Evolutionary conservation across 192 early-diverging fungal genomes (phyloP).

Genomic region (Entophlyctis luteolus): DNA sequence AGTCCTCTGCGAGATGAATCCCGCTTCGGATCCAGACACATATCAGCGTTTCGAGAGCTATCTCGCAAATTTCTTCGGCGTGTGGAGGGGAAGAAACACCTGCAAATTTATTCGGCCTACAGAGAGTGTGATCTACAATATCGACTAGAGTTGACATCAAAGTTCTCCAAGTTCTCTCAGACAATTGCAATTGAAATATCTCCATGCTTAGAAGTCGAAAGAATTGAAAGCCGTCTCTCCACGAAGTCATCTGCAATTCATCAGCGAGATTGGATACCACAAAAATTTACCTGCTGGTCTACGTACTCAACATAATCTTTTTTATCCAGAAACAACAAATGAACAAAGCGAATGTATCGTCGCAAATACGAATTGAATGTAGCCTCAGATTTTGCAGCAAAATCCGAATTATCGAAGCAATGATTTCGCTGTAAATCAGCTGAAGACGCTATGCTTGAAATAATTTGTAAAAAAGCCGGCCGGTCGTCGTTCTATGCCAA

Average conservation of each 20-base stretch:
- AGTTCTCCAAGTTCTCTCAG: slow-evolving; percentile 44
- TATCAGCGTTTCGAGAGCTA: slow-evolving; percentile 68
- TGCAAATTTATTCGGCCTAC: slow-evolving; percentile 41
- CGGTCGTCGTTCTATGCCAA: slow-evolving; percentile 63
- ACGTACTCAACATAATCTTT: slow-evolving; percentile 41
- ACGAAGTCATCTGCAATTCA: slow-evolving; percentile 43
- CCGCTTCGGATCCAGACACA: slow-evolving; percentile 62
- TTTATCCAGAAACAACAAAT: slow-evolving; percentile 59
- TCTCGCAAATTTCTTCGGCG: slow-evolving; percentile 62
- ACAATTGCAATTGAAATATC: slow-evolving; percentile 7
- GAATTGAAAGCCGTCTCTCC: slow-evolving; percentile 65
- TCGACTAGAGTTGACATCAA: slow-evolving; percentile 58
- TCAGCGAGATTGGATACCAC: neutral
- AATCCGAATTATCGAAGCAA: neutral
- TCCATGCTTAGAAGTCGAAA: slow-evolving; percentile 58
- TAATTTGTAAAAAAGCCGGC: slow-evolving; percentile 62
- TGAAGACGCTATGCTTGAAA: neutral
- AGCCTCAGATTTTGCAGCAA: neutral
- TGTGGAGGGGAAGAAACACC: slow-evolving; percentile 26
- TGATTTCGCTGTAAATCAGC: neutral
- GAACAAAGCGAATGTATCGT: slow-evolving; percentile 64
- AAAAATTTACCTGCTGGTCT: slow-evolving; percentile 37
- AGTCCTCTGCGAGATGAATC: slow-evolving; percentile 45
- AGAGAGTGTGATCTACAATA: slow-evolving; percentile 56
- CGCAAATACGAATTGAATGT: slow-evolving; percentile 57